Evolutionary conservation across 2,329 filamentous ascomycete genomes (phyloP), one percentile per base, ranked within the genome.

Genomic region (Fusarium drepaniforme): DNA sequence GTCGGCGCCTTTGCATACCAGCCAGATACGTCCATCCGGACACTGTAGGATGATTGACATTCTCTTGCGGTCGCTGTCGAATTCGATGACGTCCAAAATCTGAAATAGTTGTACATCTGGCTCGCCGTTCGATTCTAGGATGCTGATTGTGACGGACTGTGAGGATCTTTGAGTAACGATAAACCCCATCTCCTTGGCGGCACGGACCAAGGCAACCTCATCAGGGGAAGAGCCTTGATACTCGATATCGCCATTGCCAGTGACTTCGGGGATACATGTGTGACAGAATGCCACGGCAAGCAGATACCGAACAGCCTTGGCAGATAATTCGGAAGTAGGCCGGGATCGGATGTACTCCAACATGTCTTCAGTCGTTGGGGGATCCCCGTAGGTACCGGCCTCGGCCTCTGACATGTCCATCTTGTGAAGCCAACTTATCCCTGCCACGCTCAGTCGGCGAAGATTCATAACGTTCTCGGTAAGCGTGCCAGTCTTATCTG

Each of bases 1-100:
- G 81, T 98, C 95, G 5, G 95, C 95, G 6, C 95, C 95, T 82
- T 98, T 98, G 84, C 93, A 96, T 73, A 97, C 91, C 4, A 98
- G 85, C 80, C 92, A 95, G 61, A 97, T 92, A 15, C 92, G 90
- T 4, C 92, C 90, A 78, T 97, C 93, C 0, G 95, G 95, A 80
- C 94, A 94, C 16, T 93, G 91, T 1, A 97, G 90, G 28, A 97
- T 85, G 57, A 97, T 91, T 0, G 95, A 96, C 95, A 97, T 97
- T 40, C 95, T 89, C 84, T 97, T 97, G 21, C 95, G 89, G 72
- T 93, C 91, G 83, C 93, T 97, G 71, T 93, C 96, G 78, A 97
- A 98, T 79, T 97, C 95, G 71, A 97, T 94, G 5, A 97, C 88
- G 78, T 97, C 94, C 33, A 97, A 84, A 8, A 97, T 89, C 72